Evolutionary conservation across 768 basidiomycete genomes (phyloP).

Genomic region (Xerocomellus dryophilus): DNA sequence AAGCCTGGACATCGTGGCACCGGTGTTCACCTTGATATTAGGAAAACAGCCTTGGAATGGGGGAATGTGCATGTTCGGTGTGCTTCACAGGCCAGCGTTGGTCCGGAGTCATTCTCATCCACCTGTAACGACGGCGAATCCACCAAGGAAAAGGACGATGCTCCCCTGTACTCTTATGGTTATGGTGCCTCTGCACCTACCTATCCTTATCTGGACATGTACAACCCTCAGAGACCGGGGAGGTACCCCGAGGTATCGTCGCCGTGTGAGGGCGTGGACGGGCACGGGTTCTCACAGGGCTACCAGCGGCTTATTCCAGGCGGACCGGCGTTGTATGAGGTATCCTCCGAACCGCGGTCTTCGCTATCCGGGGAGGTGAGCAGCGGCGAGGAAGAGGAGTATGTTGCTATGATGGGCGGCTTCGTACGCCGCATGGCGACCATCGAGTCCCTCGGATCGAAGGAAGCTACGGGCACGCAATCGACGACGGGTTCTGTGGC

Average conservation of each 20-base stretch:
- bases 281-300: not conserved
- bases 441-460: conserved; percentile 72
- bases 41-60: conserved; percentile 3
- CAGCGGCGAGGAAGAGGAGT: conserved; percentile 29
- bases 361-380: conserved; percentile 7
- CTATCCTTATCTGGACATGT: conserved; percentile 33
- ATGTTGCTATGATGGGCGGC: conserved; percentile 59
- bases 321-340: conserved; percentile 7
- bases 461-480: conserved; percentile 41
- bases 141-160: conserved; percentile 3
- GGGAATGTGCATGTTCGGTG: conserved; percentile 8
- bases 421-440: conserved; percentile 76
- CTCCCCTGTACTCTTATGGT: conserved; percentile 24
- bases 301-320: not conserved
- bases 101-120: conserved; percentile 2
- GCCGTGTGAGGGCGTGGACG: conserved; percentile 4
- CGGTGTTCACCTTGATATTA: conserved; percentile 2
- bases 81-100: conserved; percentile 2
- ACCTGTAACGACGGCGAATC: conserved; percentile 15
- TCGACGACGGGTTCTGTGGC: conserved; percentile 32
- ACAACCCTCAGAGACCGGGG: conserved; percentile 20
- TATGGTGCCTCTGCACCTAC: conserved; percentile 25
- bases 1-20: conserved; percentile 19
- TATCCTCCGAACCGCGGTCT: conserved; percentile 15
- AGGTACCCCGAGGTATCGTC: conserved; percentile 1